Conservation (phyloP, 768 basidiomycete species). For the Russula emetica region DNA sequence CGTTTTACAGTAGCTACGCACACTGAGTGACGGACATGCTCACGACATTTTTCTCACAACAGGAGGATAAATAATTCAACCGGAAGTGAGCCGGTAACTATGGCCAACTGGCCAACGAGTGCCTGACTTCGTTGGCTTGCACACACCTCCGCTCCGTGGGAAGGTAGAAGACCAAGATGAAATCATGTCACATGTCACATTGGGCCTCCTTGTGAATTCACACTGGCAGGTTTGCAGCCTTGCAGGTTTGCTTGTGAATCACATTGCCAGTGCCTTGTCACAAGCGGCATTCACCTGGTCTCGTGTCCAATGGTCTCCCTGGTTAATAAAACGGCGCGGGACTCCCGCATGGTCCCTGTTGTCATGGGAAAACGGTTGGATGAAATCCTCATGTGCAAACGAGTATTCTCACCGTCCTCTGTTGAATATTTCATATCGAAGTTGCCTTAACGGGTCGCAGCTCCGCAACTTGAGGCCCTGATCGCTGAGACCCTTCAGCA, state of each 20-base stretch:
- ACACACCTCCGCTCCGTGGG: not conserved
- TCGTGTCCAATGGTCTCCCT: constrained; percentile 6
- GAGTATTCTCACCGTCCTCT: constrained; percentile 11
- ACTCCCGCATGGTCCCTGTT: constrained; percentile 18
- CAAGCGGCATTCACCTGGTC: constrained; percentile 16
- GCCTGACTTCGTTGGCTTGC: not conserved
- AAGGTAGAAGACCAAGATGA: not conserved
- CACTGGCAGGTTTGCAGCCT: not conserved
- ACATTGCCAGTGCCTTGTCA: not conserved
- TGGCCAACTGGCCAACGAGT: not conserved
- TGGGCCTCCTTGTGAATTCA: not conserved
- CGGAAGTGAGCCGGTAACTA: not conserved
- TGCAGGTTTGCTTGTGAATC: constrained; percentile 7
- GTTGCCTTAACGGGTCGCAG: constrained; percentile 14
- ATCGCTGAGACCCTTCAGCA: constrained; percentile 8
- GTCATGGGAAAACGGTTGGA: not conserved
- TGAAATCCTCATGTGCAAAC: not conserved
- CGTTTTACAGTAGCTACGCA: not conserved
- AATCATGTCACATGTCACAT: constrained; percentile 6
- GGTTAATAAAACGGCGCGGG: not conserved
- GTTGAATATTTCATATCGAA: constrained; percentile 10
- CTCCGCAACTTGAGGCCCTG: constrained; percentile 9
- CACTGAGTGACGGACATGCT: not conserved
- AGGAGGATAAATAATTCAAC: not conserved
- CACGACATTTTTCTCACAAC: not conserved